Evolutionary conservation across 2,329 filamentous ascomycete genomes (phyloP).

Genomic region (Epichloe glyceriae): DNA sequence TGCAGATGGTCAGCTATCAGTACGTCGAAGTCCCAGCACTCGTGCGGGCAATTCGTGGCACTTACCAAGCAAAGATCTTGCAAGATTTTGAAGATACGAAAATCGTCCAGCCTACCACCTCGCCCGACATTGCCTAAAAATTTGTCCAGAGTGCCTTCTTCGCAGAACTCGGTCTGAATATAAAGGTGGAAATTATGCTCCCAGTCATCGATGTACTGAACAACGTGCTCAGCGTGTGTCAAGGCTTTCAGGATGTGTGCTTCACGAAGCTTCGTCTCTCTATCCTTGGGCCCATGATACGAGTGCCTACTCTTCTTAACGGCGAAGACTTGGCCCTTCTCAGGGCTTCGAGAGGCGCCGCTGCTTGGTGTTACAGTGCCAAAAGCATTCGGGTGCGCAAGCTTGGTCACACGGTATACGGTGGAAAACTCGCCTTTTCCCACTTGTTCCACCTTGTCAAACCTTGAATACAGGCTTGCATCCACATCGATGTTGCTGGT

Average conservation of each 20-base stretch:
- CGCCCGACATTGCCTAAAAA: conserved; percentile 75
- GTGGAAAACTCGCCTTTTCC: conserved; percentile 88
- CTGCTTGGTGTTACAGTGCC: conserved; percentile 34
- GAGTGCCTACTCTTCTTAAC: conserved; percentile 87
- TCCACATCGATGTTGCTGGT: conserved; percentile 61
- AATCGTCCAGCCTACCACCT: conserved; percentile 84
- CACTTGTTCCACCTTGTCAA: conserved; percentile 66
- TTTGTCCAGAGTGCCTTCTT: conserved; percentile 78
- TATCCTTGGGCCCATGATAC: conserved; percentile 65
- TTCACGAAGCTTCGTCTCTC: conserved; percentile 73
- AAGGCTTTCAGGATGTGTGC: conserved; percentile 68
- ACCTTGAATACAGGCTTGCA: conserved; percentile 57
- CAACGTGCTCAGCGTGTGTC: conserved; percentile 67
- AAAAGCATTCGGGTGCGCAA: conserved; percentile 19
- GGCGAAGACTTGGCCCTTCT: conserved; percentile 58
- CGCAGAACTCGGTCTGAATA: conserved; percentile 95
- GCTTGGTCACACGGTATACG: conserved; percentile 64
- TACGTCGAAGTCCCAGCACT: background rate
- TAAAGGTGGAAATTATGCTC: conserved; percentile 76
- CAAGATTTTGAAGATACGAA: conserved; percentile 96
- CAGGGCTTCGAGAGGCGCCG: conserved; percentile 35
- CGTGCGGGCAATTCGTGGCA: conserved; percentile 9
- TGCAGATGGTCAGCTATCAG: conserved; percentile 23
- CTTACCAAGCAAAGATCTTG: conserved; percentile 73
- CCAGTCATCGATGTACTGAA: conserved; percentile 79